phyloP scores from a whole-genome alignment of 257 asterid genomes.

The Solanum medicagineum region DNA sequence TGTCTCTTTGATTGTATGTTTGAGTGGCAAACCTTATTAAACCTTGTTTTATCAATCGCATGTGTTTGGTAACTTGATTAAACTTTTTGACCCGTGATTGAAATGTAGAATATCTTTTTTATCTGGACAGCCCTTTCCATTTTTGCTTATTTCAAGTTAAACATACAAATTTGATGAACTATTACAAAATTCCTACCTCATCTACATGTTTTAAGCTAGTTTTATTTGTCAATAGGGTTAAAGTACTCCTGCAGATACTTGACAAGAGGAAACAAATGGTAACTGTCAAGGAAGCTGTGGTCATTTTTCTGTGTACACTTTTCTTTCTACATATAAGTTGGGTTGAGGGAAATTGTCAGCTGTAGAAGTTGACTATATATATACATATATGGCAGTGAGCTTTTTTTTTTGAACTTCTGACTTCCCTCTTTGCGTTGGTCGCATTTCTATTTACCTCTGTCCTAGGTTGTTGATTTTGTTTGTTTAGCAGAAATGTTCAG shows the following conservation, averaged over 20 bases:
- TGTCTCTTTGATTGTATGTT: not conserved
- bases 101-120: not conserved
- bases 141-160: not conserved
- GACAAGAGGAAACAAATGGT: not conserved
- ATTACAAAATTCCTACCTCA: not conserved
- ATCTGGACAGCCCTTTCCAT: not conserved
- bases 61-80: not conserved
- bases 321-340: not conserved
- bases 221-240: not conserved
- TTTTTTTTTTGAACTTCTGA: not conserved
- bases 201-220: not conserved
- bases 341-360: not conserved
- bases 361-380: not conserved
- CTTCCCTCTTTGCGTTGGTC: not conserved
- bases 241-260: not conserved
- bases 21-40: not conserved
- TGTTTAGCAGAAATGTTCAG: conserved; percentile 14
- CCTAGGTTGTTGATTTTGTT: not conserved
- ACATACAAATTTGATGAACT: not conserved
- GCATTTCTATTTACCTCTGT: not conserved
- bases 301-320: not conserved
- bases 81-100: not conserved
- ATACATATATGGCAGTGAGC: not conserved
- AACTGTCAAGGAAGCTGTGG: not conserved
- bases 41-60: not conserved